Conservation (phyloP, 768 basidiomycete genomes). For the Melanogaster broomeanus region DNA sequence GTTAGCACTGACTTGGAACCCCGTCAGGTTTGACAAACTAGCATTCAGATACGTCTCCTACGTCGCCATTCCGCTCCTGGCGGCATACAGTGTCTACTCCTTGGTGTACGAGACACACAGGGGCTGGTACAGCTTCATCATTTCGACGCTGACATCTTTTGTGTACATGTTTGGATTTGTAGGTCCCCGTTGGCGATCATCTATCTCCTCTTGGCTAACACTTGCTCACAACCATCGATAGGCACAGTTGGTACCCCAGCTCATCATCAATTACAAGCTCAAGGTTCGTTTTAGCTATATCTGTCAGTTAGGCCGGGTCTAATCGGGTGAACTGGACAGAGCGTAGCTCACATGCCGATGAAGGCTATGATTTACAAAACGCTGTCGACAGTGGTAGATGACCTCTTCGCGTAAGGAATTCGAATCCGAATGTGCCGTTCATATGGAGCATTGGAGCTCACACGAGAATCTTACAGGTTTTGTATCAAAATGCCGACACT, state of each 20-base stretch:
- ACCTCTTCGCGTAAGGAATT: conserved; percentile 78
- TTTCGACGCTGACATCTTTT: conserved; percentile 90
- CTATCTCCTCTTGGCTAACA: background rate
- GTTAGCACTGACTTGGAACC: conserved; percentile 4
- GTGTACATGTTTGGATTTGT: conserved; percentile 99
- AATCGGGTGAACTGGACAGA: conserved; percentile 52
- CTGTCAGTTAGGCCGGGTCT: conserved; percentile 2
- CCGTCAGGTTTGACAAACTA: conserved; percentile 76
- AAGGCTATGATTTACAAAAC: conserved; percentile 98
- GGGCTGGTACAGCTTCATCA: conserved; percentile 96
- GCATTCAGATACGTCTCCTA: conserved; percentile 96
- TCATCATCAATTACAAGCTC: conserved; percentile 97
- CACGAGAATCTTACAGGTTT: conserved; percentile 51
- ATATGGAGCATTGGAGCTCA: conserved; percentile 16
- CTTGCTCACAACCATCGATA: conserved; percentile 31
- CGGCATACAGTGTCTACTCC: conserved; percentile 77
- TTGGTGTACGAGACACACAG: conserved; percentile 81
- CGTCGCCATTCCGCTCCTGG: conserved; percentile 79
- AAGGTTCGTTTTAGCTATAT: conserved; percentile 54
- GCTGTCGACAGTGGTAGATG: conserved; percentile 87
- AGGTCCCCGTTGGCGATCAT: conserved; percentile 37
- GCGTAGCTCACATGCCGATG: conserved; percentile 98
- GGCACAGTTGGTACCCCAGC: conserved; percentile 84
- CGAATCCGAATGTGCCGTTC: conserved; percentile 10
- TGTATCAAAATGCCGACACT: conserved; percentile 97